Evolutionary conservation across 2,329 filamentous ascomycete genomes (phyloP).

Genomic region (Trichoderma lentiforme): DNA sequence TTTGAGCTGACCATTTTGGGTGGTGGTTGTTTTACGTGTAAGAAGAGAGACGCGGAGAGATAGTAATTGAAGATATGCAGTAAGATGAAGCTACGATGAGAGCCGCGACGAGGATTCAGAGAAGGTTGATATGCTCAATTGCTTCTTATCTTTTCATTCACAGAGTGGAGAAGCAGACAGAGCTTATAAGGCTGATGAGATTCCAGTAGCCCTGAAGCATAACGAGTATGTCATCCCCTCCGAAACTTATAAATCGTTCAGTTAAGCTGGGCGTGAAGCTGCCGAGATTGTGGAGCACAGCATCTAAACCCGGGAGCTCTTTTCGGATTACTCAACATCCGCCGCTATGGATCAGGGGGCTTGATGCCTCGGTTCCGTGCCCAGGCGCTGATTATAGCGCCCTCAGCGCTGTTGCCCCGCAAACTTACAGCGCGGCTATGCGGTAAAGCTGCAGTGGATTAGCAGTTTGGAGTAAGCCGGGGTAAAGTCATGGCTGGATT

Average conservation of each 20-base stretch:
- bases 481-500: neutral
- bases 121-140: neutral
- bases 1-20: conserved; percentile 26
- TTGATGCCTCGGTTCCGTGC: conserved; percentile 1
- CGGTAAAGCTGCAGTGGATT: neutral
- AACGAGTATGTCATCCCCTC: neutral
- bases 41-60: neutral
- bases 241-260: neutral
- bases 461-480: neutral
- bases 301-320: neutral
- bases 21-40: conserved; percentile 10
- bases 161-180: neutral
- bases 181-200: neutral
- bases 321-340: neutral
- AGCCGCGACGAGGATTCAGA: neutral
- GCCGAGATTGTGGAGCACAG: conserved; percentile 1
- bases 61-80: neutral
- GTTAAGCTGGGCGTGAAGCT: neutral
- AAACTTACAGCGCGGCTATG: neutral
- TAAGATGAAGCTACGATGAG: neutral
- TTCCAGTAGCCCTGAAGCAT: neutral
- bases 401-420: neutral
- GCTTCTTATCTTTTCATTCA: neutral
- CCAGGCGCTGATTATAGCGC: neutral
- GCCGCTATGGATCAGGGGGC: neutral